Conservation (phyloP, 257 asterid species). For the Penstemon eatonii region DNA sequence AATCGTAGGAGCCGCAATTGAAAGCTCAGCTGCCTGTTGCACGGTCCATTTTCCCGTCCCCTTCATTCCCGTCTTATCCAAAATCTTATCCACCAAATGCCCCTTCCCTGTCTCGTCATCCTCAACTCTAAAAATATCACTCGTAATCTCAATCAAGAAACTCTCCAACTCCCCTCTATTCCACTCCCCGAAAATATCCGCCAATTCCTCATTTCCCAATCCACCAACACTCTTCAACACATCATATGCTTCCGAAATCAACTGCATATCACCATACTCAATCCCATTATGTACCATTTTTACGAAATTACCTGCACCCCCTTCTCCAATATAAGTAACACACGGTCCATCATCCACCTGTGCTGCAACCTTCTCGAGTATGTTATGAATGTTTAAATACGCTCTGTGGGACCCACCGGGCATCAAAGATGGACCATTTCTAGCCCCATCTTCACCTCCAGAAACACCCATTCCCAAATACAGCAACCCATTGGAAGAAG, state of each 20-base stretch:
- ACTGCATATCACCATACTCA: constrained; percentile 97
- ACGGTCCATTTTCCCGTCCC: constrained; percentile 99
- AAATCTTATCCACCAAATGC: constrained; percentile 80
- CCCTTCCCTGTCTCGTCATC: constrained; percentile 82
- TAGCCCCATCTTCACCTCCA: constrained; percentile 98
- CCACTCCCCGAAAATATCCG: constrained; percentile 78
- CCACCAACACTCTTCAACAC: constrained; percentile 90
- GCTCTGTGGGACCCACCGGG: constrained; percentile 94
- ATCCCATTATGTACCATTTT: constrained; percentile 97
- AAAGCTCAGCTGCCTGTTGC: constrained; percentile 95
- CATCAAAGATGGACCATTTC: constrained; percentile 93
- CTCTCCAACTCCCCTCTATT: constrained; percentile 93
- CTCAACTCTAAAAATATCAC: constrained; percentile 89
- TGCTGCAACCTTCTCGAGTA: constrained; percentile 86
- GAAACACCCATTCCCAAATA: constrained; percentile 99
- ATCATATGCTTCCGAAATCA: constrained; percentile 90
- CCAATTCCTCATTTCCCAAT: constrained; percentile 77
- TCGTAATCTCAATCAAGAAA: constrained; percentile 93
- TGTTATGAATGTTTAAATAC: constrained; percentile 79
- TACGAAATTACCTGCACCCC: constrained; percentile 92
- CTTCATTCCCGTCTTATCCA: constrained; percentile 98
- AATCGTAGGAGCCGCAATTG: constrained; percentile 92
- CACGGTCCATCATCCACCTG: constrained; percentile 97
- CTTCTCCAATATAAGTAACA: constrained; percentile 86
- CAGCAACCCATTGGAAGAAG: constrained; percentile 43